Evolutionary conservation across 495 filamentous ascomycete species (phyloP).

Genomic region (Trichoderma gamsii): DNA sequence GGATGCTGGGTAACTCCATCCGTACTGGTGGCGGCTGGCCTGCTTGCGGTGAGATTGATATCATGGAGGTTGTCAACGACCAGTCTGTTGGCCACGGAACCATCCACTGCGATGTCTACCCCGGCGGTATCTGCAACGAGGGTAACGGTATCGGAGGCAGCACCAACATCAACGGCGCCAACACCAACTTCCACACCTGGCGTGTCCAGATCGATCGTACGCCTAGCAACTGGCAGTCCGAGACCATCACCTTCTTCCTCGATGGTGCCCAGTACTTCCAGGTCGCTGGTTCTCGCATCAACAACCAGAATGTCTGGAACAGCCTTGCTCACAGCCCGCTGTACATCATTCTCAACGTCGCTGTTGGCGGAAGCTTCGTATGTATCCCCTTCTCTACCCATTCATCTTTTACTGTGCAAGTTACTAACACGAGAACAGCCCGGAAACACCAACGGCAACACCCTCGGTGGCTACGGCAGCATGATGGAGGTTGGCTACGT

Average conservation of each 20-base stretch:
- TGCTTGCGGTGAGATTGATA: constrained; percentile 45
- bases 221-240: constrained; percentile 30
- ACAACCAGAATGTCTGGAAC: constrained; percentile 33
- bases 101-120: constrained; percentile 39
- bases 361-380: constrained; percentile 46
- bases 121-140: constrained; percentile 44
- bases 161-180: constrained; percentile 26
- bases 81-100: constrained; percentile 40
- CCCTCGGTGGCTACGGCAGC: constrained; percentile 34
- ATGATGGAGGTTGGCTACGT: constrained; percentile 46
- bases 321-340: constrained; percentile 31
- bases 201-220: constrained; percentile 40
- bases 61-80: constrained; percentile 46
- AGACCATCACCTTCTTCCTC: constrained; percentile 44
- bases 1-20: constrained; percentile 42
- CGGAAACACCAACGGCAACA: constrained; percentile 34
- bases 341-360: constrained; percentile 46
- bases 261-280: constrained; percentile 39
- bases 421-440: constrained; percentile 25
- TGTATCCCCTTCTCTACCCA: constrained; percentile 22
- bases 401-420: constrained; percentile 11
- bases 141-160: constrained; percentile 31
- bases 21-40: constrained; percentile 39
- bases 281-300: constrained; percentile 33
- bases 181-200: constrained; percentile 44